Evolutionary conservation across 140 eudicot genomes (phyloP).

Genomic region (Senecio squalidus): DNA sequence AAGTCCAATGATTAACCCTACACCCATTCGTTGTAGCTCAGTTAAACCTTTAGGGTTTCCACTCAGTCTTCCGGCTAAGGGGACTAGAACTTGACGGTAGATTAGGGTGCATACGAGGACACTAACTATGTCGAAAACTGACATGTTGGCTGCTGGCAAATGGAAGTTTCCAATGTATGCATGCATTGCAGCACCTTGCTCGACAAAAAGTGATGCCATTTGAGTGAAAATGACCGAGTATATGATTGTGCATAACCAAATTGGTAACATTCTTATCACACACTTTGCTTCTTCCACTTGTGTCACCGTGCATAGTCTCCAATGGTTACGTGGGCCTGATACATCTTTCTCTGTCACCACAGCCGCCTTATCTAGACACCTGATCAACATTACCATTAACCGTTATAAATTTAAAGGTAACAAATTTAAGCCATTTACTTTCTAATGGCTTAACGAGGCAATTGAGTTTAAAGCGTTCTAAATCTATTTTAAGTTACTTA

Average conservation of each 20-base stretch:
- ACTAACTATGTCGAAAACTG: conserved; percentile 71
- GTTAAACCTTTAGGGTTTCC: conserved; percentile 72
- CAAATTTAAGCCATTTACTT: neutral
- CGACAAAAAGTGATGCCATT: conserved; percentile 92
- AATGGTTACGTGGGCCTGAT: conserved; percentile 34
- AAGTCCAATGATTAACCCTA: conserved; percentile 74
- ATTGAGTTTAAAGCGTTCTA: neutral
- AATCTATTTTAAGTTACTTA: conserved; percentile 19
- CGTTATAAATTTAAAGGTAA: neutral
- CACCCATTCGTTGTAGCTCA: conserved; percentile 96
- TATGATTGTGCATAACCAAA: conserved; percentile 92
- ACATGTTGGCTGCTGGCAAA: conserved; percentile 94
- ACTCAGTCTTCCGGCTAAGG: conserved; percentile 54
- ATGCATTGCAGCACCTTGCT: conserved; percentile 86
- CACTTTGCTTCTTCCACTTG: conserved; percentile 99
- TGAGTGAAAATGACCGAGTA: conserved; percentile 91
- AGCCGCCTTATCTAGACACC: conserved; percentile 92
- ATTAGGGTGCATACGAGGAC: conserved; percentile 67
- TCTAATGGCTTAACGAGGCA: neutral
- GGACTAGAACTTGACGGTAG: conserved; percentile 56
- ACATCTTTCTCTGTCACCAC: conserved; percentile 39
- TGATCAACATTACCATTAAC: conserved; percentile 12
- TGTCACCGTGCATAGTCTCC: conserved; percentile 83
- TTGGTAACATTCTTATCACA: conserved; percentile 74
- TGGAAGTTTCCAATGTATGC: conserved; percentile 38